Evolutionary conservation across 108 stramenopile species (phyloP).

Genomic region (Discostella pseudostelligera): DNA sequence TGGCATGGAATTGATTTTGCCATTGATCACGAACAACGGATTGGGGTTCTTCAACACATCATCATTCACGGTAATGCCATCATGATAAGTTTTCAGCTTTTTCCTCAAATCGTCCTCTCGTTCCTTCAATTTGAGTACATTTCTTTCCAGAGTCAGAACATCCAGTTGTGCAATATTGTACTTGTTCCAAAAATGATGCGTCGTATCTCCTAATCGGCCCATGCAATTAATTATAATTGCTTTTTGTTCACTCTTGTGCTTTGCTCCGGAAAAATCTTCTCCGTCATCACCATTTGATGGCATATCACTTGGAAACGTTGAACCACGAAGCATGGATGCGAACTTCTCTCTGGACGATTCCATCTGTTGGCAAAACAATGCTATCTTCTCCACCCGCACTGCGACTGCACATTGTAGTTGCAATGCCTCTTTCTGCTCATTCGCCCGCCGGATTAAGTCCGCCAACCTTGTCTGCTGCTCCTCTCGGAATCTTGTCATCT

Average conservation of each 20-base stretch:
- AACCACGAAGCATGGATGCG: slow-evolving; percentile 29
- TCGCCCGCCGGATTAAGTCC: slow-evolving; percentile 29
- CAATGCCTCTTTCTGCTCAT: slow-evolving; percentile 37
- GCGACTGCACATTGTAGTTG: slow-evolving; percentile 28
- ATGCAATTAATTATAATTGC: slow-evolving; percentile 7
- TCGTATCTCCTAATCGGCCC: slow-evolving; percentile 19
- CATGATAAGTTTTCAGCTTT: slow-evolving; percentile 34
- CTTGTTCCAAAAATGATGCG: slow-evolving; percentile 43
- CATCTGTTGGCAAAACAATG: slow-evolving; percentile 19
- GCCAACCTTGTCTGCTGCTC: slow-evolving; percentile 34
- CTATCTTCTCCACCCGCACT: slow-evolving; percentile 42
- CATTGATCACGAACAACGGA: slow-evolving; percentile 45
- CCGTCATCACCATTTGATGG: neutral
- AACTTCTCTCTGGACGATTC: slow-evolving; percentile 43
- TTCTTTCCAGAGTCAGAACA: slow-evolving; percentile 23
- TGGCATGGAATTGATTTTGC: slow-evolving; percentile 32
- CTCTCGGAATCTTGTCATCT: slow-evolving; percentile 35
- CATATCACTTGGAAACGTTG: neutral
- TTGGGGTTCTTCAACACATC: slow-evolving; percentile 42
- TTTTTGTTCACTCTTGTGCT: slow-evolving; percentile 1
- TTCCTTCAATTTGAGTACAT: slow-evolving; percentile 16
- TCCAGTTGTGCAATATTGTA: slow-evolving; percentile 44
- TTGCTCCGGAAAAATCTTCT: neutral
- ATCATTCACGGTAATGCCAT: slow-evolving; percentile 45
- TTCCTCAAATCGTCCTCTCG: slow-evolving; percentile 27